Percentiles rank a stretch among this genome's conserved stretches.
These are phyloP conservation scores for Lactarius sanguifluus DNA, from an alignment of 768 basidiomycete genomes.

Conservation along the genomic window DNA sequence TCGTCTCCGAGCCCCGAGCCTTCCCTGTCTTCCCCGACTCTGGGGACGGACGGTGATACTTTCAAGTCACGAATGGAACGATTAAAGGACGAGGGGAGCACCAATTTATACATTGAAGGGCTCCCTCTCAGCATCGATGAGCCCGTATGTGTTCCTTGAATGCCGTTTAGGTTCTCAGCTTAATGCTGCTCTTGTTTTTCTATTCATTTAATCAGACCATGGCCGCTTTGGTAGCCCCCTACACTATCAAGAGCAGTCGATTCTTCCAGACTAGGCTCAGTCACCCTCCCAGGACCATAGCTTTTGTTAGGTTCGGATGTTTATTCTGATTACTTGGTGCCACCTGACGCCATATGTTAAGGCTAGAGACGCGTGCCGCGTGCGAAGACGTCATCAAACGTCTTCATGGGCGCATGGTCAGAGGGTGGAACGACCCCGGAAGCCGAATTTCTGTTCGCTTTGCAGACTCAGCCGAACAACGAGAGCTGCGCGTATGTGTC, in stretches of 20 bases:
- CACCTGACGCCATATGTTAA: constrained; percentile 33
- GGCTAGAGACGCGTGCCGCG: constrained; percentile 66
- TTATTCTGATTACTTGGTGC: not conserved
- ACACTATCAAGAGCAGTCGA: constrained; percentile 70
- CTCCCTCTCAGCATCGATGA: constrained; percentile 71
- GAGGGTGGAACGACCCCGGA: constrained; percentile 75
- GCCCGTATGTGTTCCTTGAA: constrained; percentile 41
- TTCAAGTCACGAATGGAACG: constrained; percentile 84
- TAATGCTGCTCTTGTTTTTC: not conserved
- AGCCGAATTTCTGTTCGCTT: constrained; percentile 78
- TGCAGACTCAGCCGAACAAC: constrained; percentile 74
- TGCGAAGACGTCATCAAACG: constrained; percentile 78
- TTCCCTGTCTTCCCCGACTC: constrained; percentile 19
- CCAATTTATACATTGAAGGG: constrained; percentile 83
- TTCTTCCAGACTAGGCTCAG: constrained; percentile 80
- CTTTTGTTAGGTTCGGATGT: constrained; percentile 63
- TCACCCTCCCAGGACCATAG: constrained; percentile 75
- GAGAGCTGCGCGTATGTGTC: constrained; percentile 65
- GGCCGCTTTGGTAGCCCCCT: constrained; percentile 61
- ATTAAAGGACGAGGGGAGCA: constrained; percentile 61
- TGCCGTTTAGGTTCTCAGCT: constrained; percentile 1
- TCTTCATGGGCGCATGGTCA: constrained; percentile 76
- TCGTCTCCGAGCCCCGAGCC: constrained; percentile 21
- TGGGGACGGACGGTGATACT: constrained; percentile 34
- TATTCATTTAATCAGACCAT: constrained; percentile 48